A percentile compares a stretch with the other conserved stretches of the same genome.
Evolutionary conservation across 2,329 filamentous ascomycete genomes (phyloP).

Genomic region (Tolypocladium paradoxum): DNA sequence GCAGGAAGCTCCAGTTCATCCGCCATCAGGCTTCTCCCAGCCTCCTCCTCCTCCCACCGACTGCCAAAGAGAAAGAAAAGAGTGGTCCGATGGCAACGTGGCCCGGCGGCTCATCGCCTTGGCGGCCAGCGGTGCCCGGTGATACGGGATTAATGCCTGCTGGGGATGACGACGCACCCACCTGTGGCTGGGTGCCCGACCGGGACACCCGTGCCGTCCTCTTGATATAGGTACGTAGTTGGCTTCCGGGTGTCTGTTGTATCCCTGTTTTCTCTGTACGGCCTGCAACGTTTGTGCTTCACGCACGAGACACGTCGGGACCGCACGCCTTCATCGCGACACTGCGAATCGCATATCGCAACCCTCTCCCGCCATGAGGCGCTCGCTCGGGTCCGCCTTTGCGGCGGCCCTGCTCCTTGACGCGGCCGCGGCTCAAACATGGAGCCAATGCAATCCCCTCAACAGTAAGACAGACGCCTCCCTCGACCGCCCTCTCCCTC

Average conservation of each 20-base stretch:
- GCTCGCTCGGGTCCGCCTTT: not conserved
- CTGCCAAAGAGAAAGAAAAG: not conserved
- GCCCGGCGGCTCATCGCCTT: not conserved
- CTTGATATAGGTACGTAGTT: too few species aligned
- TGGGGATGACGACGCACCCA: not conserved
- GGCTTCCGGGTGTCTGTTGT: not conserved
- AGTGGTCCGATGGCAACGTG: not conserved
- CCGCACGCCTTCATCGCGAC: not conserved
- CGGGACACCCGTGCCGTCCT: too few species aligned
- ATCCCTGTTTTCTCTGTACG: not conserved
- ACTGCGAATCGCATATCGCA: not conserved
- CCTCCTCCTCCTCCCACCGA: not conserved
- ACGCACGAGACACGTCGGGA: not conserved
- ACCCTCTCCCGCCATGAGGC: not conserved
- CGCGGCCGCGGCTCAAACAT: constrained; percentile 25
- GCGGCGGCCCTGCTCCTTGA: constrained; percentile 9
- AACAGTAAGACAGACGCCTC: constrained; percentile 22
- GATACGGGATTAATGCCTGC: not conserved
- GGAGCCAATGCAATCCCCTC: constrained; percentile 16
- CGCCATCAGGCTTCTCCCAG: too few species aligned
- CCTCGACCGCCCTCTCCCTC: not conserved
- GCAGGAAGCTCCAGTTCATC: too few species aligned
- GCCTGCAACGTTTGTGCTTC: not conserved
- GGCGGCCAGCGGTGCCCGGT: not conserved
- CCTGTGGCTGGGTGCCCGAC: not conserved